Percentiles rank a stretch among this genome's conserved stretches.
Evolutionary conservation across 2,329 filamentous ascomycete genomes (phyloP).

Genomic region (Fusarium miscanthi): DNA sequence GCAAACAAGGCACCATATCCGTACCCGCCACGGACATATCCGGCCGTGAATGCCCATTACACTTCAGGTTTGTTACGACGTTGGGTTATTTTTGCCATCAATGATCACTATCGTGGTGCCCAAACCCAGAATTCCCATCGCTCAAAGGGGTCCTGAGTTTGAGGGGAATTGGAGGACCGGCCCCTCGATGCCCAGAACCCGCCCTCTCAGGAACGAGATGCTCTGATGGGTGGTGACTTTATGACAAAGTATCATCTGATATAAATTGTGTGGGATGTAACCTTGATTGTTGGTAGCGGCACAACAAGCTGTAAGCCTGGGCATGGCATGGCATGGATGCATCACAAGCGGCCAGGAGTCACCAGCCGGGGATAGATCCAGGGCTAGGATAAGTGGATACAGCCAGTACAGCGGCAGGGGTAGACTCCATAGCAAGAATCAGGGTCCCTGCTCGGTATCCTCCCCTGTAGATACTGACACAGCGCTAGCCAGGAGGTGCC

Average conservation of each 20-base stretch:
- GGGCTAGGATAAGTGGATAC: conserved; percentile 12
- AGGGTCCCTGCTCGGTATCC: conserved; percentile 33
- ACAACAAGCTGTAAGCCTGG: conserved; percentile 23
- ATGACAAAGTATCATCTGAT: conserved; percentile 23
- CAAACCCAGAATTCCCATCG: conserved; percentile 20
- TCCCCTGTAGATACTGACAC: conserved; percentile 41
- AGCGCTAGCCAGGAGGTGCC: conserved; percentile 34
- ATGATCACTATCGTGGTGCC: background rate
- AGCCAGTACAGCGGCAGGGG: conserved; percentile 22
- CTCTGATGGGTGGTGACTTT: conserved; percentile 28
- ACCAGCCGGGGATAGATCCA: conserved; percentile 11
- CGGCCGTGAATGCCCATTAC: conserved; percentile 2
- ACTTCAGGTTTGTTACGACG: background rate
- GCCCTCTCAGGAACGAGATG: conserved; percentile 16
- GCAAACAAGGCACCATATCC: conserved; percentile 3
- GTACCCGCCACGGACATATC: conserved; percentile 29
- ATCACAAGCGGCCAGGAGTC: conserved; percentile 29
- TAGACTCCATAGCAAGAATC: conserved; percentile 27
- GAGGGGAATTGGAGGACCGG: conserved; percentile 44
- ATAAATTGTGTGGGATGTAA: conserved; percentile 21
- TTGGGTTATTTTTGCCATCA: background rate
- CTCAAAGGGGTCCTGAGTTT: conserved; percentile 42
- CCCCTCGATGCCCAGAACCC: conserved; percentile 35
- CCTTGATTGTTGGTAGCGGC: conserved; percentile 26
- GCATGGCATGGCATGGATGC: conserved; percentile 26